These are phyloP conservation scores for Leccinum broughii DNA, from an alignment of 768 basidiomycete genomes.

Conservation along the genomic window DNA sequence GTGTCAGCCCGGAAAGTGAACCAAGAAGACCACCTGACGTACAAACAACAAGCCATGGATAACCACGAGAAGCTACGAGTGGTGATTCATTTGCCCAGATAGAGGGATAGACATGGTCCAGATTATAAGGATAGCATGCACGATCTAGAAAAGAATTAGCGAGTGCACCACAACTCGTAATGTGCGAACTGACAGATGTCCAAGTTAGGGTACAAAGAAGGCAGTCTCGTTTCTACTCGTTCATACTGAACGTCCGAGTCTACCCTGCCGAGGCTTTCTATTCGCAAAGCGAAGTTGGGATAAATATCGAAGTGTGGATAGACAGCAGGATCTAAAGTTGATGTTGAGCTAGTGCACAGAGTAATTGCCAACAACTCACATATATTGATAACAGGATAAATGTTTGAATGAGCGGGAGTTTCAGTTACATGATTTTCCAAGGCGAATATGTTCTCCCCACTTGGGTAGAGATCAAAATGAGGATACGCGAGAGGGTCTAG, in stretches of 20 bases:
- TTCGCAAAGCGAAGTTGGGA: constrained; percentile 23
- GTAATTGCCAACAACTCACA: constrained; percentile 13
- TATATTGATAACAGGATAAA: constrained; percentile 29
- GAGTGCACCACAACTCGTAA: not conserved
- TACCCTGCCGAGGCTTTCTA: not conserved
- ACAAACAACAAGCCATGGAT: constrained; percentile 43
- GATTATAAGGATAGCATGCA: constrained; percentile 42
- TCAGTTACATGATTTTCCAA: not conserved
- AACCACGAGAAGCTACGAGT: constrained; percentile 20
- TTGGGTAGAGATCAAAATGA: constrained; percentile 37
- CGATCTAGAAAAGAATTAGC: constrained; percentile 31
- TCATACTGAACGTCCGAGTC: not conserved
- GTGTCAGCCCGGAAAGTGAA: not conserved
- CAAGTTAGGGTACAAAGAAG: constrained; percentile 20
- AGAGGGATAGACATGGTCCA: constrained; percentile 39
- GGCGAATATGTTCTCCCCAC: not conserved
- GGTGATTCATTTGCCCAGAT: constrained; percentile 1
- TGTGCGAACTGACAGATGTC: constrained; percentile 35
- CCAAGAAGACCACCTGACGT: constrained; percentile 12
- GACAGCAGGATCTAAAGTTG: constrained; percentile 35
- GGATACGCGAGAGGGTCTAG: constrained; percentile 30
- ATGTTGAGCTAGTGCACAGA: constrained; percentile 12
- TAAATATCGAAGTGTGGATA: constrained; percentile 48
- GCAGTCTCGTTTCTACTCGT: constrained; percentile 10
- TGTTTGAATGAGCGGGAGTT: not conserved